phyloP scores from a whole-genome alignment of 495 filamentous ascomycete species.

The Trichocladium uniseriatum region DNA sequence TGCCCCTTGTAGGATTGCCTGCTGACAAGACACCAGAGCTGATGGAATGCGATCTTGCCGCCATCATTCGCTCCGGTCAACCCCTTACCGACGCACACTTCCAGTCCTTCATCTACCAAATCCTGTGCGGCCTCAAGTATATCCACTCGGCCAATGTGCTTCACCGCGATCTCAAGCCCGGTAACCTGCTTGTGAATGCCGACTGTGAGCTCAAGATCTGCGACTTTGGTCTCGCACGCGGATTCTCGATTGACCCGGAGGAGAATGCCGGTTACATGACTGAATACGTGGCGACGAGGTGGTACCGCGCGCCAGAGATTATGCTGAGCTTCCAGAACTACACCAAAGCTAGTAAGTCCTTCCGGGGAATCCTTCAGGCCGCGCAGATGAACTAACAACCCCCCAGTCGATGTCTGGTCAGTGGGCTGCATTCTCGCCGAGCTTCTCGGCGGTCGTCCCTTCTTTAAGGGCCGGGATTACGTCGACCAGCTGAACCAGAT shows the following conservation, averaged over 20 bases:
- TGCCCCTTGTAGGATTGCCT: neutral
- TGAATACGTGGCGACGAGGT: constrained; percentile 95
- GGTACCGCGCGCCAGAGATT: constrained; percentile 98
- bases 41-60: constrained; percentile 98
- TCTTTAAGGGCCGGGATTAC: constrained; percentile 99
- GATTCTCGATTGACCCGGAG: constrained; percentile 92
- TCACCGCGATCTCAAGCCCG: constrained; percentile 93
- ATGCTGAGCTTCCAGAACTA: constrained; percentile 99
- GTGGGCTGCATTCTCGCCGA: constrained; percentile 97
- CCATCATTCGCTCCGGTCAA: constrained; percentile 94
- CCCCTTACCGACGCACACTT: constrained; percentile 94
- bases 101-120: constrained; percentile 93
- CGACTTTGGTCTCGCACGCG: constrained; percentile 92
- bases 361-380: neutral
- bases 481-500: constrained; percentile 99
- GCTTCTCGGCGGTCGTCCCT: constrained; percentile 88
- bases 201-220: constrained; percentile 99
- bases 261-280: constrained; percentile 99
- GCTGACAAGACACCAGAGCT: constrained; percentile 53
- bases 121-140: constrained; percentile 92
- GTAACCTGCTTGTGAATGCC: constrained; percentile 93
- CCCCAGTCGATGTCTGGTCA: constrained; percentile 91
- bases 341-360: constrained; percentile 89
- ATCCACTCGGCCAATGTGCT: constrained; percentile 98
- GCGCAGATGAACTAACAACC: constrained; percentile 8